Conservation (phyloP, 1,139 yeast genomes). For the Pichia sp. region DNA sequence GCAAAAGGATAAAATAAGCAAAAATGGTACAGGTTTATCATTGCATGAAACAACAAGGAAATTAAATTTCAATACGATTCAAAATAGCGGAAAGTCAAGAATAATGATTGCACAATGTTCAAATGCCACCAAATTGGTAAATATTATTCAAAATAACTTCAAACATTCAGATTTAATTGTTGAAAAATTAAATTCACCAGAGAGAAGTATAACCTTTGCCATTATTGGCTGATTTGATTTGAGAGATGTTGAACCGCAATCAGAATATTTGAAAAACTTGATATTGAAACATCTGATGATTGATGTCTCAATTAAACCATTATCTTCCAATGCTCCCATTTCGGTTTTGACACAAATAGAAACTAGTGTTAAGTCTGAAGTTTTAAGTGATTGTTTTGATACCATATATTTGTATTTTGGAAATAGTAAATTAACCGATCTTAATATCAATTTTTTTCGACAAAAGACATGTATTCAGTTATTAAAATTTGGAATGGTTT, state of each 20-base stretch:
- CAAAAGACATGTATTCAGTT: slow-evolving; percentile 17
- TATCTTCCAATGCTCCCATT: slow-evolving; percentile 7
- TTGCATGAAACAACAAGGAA: too few relatives aligned
- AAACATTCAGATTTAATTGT: not conserved
- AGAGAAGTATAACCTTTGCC: too few relatives aligned
- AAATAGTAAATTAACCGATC: not conserved
- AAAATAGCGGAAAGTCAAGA: too few relatives aligned
- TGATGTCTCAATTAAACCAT: slow-evolving; percentile 9
- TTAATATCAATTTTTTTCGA: slow-evolving; percentile 9
- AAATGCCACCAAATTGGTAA: not conserved
- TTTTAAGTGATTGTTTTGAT: slow-evolving; percentile 21
- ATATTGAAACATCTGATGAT: slow-evolving; percentile 5
- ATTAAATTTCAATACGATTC: too few relatives aligned
- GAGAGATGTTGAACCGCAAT: slow-evolving; percentile 15
- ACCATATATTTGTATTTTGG: slow-evolving; percentile 14
- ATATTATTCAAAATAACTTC: not conserved
- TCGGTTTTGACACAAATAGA: slow-evolving; percentile 13
- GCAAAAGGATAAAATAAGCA: too few relatives aligned
- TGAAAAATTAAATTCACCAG: not conserved
- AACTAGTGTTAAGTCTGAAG: slow-evolving; percentile 26
- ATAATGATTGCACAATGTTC: not conserved
- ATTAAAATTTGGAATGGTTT: slow-evolving; percentile 26
- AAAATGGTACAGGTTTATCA: too few relatives aligned
- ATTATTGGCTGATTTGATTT: slow-evolving; percentile 25
- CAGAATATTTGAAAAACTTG: slow-evolving; percentile 14